Evolutionary conservation across 2,329 filamentous ascomycete genomes (phyloP).

Genomic region (Xylaria sp.): DNA sequence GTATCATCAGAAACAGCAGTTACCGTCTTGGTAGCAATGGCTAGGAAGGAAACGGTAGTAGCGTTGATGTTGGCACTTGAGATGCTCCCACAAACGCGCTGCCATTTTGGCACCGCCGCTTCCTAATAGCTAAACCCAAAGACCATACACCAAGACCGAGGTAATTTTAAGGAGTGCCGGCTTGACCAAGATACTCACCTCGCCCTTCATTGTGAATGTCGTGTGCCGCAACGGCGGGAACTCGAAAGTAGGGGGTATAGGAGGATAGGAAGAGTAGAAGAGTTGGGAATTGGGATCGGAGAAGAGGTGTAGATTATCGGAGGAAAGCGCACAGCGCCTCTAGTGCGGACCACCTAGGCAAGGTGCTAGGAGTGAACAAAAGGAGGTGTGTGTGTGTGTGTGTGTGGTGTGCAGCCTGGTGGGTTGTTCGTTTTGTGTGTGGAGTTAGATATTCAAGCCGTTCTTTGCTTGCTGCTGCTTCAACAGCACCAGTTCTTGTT

Average conservation of each 20-base stretch:
- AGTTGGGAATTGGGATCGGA: conserved; percentile 27
- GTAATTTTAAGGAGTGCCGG: conserved; percentile 32
- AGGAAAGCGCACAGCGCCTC: conserved; percentile 46
- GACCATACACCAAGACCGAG: not conserved
- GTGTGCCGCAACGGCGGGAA: conserved; percentile 33
- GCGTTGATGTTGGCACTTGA: not conserved
- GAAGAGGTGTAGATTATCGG: conserved; percentile 21
- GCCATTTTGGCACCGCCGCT: not conserved
- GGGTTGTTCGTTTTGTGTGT: conserved; percentile 40
- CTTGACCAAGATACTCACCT: conserved; percentile 56
- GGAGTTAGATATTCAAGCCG: conserved; percentile 24
- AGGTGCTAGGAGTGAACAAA: conserved; percentile 39
- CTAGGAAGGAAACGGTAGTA: not conserved
- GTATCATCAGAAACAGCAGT: not conserved
- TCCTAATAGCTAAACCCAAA: not conserved
- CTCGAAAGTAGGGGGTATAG: conserved; percentile 19
- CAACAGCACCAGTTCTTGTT: conserved; percentile 6
- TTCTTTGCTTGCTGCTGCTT: conserved; percentile 13
- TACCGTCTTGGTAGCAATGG: conserved; percentile 13
- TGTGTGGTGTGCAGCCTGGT: conserved; percentile 33
- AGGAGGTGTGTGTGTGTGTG: conserved; percentile 45
- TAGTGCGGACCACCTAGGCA: conserved; percentile 12
- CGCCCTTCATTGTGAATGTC: conserved; percentile 64
- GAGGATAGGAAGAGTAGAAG: conserved; percentile 8
- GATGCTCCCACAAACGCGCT: conserved; percentile 4